Evolutionary conservation across 1,284 basidiomycete genomes (phyloP).

Genomic region (Anthracocystis walkeri): DNA sequence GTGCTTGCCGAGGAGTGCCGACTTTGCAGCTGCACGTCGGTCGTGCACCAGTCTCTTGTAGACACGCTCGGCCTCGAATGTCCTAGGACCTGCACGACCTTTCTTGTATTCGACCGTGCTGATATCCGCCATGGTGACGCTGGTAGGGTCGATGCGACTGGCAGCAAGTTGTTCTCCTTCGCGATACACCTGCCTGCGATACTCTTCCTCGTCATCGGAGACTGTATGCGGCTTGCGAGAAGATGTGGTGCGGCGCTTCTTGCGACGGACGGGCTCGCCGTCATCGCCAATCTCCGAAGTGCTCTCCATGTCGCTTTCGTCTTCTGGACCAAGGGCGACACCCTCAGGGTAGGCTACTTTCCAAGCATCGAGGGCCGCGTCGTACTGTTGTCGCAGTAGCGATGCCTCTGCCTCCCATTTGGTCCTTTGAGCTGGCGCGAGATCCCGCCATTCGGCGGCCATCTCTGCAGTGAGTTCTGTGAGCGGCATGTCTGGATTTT

Average conservation of each 20-base stretch:
- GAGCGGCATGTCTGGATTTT: slow-evolving; percentile 32
- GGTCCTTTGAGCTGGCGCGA: slow-evolving; percentile 21
- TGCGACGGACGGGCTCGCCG: slow-evolving; percentile 36
- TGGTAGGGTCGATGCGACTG: slow-evolving; percentile 40
- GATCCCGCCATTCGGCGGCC: slow-evolving; percentile 45
- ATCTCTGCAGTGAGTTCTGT: slow-evolving; percentile 43
- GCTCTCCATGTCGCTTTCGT: slow-evolving; percentile 53
- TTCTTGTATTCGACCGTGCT: slow-evolving; percentile 47
- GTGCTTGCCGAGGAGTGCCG: slow-evolving; percentile 39
- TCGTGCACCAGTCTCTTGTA: slow-evolving; percentile 53
- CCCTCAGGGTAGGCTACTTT: slow-evolving; percentile 35
- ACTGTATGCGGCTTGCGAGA: slow-evolving; percentile 46
- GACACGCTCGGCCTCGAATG: slow-evolving; percentile 62
- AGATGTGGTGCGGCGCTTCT: slow-evolving; percentile 18
- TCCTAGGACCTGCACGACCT: slow-evolving; percentile 62
- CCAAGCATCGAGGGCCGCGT: slow-evolving; percentile 39
- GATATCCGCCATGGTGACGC: slow-evolving; percentile 52
- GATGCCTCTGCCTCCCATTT: slow-evolving; percentile 46
- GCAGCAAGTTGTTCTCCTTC: slow-evolving; percentile 35
- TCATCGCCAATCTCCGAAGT: slow-evolving; percentile 41
- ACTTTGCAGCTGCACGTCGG: slow-evolving; percentile 35
- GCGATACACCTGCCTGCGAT: slow-evolving; percentile 36
- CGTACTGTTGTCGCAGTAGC: slow-evolving; percentile 36
- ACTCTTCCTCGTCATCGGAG: slow-evolving; percentile 60
- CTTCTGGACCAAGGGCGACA: slow-evolving; percentile 35